Percentiles rank a stretch among this genome's conserved stretches.
These are phyloP conservation scores for Trypanosoma cruzi DNA, from an alignment of 208 protist genomes.

Conservation along the genomic window DNA sequence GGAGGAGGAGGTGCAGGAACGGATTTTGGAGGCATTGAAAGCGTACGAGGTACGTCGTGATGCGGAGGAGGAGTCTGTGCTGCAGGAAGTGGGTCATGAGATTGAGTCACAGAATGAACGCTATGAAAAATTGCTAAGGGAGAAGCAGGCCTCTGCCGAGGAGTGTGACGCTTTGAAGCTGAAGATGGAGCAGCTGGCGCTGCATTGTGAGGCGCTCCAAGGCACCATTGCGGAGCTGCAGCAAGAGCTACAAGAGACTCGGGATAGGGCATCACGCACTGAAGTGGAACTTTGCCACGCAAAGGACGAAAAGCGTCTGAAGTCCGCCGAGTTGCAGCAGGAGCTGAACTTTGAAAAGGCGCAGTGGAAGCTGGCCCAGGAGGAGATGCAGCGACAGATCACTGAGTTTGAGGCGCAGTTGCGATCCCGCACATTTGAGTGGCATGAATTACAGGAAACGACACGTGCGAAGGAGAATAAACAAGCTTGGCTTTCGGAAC, in stretches of 20 bases:
- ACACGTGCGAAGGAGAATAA: slow-evolving; percentile 23
- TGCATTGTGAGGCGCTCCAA: slow-evolving; percentile 31
- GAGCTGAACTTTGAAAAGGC: slow-evolving; percentile 32
- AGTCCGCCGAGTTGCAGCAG: slow-evolving; percentile 23
- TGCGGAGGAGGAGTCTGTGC: slow-evolving; percentile 67
- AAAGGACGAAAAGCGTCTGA: slow-evolving; percentile 38
- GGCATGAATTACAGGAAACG: slow-evolving; percentile 23
- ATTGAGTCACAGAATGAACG: slow-evolving; percentile 55
- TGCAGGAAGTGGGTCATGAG: slow-evolving; percentile 66
- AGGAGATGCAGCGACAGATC: slow-evolving; percentile 29
- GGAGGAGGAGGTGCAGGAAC: slow-evolving; percentile 37
- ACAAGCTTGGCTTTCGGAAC: slow-evolving; percentile 28
- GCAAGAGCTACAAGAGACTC: slow-evolving; percentile 38
- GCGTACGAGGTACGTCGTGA: slow-evolving; percentile 66
- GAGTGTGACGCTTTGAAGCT: slow-evolving; percentile 34
- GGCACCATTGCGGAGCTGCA: slow-evolving; percentile 36
- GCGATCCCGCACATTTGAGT: slow-evolving; percentile 10
- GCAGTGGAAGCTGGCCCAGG: slow-evolving; percentile 26
- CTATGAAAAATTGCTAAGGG: slow-evolving; percentile 40
- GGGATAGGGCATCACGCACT: slow-evolving; percentile 29
- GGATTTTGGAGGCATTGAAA: slow-evolving; percentile 38
- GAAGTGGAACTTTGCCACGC: slow-evolving; percentile 61
- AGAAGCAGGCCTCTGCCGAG: slow-evolving; percentile 22
- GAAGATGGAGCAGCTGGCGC: slow-evolving; percentile 25
- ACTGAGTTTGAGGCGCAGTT: slow-evolving; percentile 18